Percentiles rank a stretch among this genome's conserved stretches.
phyloP scores from a whole-genome alignment of 2,329 filamentous ascomycete genomes.

The Cladophialophora carrionii region DNA sequence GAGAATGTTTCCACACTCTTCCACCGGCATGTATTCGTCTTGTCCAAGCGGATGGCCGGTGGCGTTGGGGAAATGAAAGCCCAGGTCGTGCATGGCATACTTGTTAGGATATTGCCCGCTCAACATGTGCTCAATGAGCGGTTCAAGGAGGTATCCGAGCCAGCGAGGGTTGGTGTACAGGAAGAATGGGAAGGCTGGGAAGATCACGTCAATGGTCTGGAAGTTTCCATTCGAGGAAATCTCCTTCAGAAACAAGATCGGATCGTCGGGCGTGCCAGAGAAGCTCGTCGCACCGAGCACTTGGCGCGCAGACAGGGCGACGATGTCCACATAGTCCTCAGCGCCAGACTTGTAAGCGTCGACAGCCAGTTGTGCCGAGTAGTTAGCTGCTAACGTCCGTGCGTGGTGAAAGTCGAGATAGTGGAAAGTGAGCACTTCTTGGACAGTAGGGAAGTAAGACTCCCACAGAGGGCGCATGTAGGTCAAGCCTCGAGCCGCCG shows the following conservation, averaged over 20 bases:
- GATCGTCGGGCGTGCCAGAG: slow-evolving; percentile 69
- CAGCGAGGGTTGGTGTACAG: slow-evolving; percentile 80
- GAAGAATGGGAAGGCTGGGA: slow-evolving; percentile 84
- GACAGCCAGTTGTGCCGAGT: slow-evolving; percentile 69
- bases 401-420: slow-evolving; percentile 73
- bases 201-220: slow-evolving; percentile 86
- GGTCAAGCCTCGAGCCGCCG: slow-evolving; percentile 73
- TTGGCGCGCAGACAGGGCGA: slow-evolving; percentile 76
- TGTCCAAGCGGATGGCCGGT: slow-evolving; percentile 71
- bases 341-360: slow-evolving; percentile 76
- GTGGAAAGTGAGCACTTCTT: slow-evolving; percentile 72
- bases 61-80: slow-evolving; percentile 73
- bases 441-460: slow-evolving; percentile 68
- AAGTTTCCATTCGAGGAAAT: slow-evolving; percentile 84
- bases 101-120: slow-evolving; percentile 83
- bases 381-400: slow-evolving; percentile 67
- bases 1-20: slow-evolving; percentile 80
- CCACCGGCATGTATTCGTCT: slow-evolving; percentile 75
- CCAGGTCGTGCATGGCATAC: slow-evolving; percentile 78
- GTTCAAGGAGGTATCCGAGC: slow-evolving; percentile 78
- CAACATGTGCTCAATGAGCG: slow-evolving; percentile 77
- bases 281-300: slow-evolving; percentile 78
- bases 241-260: slow-evolving; percentile 80
- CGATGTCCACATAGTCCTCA: slow-evolving; percentile 74
- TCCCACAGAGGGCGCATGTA: slow-evolving; percentile 79